Conservation (phyloP, 2,329 filamentous ascomycete genomes). For the Botryosphaeria dothidea region DNA sequence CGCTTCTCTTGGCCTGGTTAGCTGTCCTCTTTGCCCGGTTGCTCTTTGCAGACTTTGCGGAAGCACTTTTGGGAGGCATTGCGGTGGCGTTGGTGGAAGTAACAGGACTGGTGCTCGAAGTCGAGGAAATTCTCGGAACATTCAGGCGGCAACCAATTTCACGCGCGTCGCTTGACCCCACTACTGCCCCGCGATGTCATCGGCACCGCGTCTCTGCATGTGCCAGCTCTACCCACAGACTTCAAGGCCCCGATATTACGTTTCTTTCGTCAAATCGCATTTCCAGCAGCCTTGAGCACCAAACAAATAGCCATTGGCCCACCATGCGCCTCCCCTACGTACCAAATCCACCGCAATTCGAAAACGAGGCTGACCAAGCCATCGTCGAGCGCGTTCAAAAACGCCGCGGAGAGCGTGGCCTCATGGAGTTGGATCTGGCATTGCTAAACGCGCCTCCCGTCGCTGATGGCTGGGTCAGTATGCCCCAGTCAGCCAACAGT, state of each 20-base stretch:
- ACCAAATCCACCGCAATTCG: slow-evolving; percentile 50
- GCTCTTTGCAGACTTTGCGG: background rate
- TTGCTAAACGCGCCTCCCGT: slow-evolving; percentile 57
- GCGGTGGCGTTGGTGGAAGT: background rate
- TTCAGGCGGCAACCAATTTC: background rate
- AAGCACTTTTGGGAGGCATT: slow-evolving; percentile 2
- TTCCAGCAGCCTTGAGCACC: too few species aligned
- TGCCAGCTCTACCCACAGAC: background rate
- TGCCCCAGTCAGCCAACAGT: background rate
- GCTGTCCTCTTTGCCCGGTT: slow-evolving; percentile 3
- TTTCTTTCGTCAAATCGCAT: background rate
- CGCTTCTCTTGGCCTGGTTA: slow-evolving; percentile 6
- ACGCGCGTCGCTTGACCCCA: background rate
- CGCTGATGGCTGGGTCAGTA: slow-evolving; percentile 54
- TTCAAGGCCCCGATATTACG: background rate
- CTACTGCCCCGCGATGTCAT: background rate
- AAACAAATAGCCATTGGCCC: background rate
- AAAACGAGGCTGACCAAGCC: slow-evolving; percentile 48
- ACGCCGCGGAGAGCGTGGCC: slow-evolving; percentile 50
- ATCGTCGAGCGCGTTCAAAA: slow-evolving; percentile 54
- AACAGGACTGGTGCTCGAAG: background rate
- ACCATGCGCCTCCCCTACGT: slow-evolving; percentile 59
- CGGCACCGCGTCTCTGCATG: background rate
- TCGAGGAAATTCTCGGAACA: background rate
- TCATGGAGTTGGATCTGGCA: slow-evolving; percentile 56